Evolutionary conservation across 768 basidiomycete genomes (phyloP).

Genomic region (Russula sp.): DNA sequence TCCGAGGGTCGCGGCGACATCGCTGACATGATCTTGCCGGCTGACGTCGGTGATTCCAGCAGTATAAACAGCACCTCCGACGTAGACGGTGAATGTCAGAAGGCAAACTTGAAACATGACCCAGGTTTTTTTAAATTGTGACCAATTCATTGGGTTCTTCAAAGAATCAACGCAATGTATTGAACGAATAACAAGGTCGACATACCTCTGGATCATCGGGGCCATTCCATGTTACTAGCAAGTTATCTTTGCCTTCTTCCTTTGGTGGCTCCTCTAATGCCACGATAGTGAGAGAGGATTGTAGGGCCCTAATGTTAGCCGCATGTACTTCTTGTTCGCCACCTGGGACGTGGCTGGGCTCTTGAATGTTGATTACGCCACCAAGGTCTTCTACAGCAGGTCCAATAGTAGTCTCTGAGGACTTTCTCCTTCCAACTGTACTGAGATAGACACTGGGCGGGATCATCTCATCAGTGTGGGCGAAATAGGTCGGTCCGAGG

Average conservation of each 20-base stretch:
- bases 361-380: not conserved
- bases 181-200: not conserved
- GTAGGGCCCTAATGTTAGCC: not conserved
- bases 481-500: constrained; percentile 24
- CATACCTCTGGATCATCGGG: constrained; percentile 19
- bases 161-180: not conserved
- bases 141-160: constrained; percentile 26
- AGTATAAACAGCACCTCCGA: constrained; percentile 31
- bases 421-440: not conserved
- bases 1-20: constrained; percentile 28
- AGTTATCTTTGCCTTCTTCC: constrained; percentile 14
- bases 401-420: constrained; percentile 3
- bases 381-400: constrained; percentile 1
- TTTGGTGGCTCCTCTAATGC: not conserved
- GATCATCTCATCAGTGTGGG: constrained; percentile 18
- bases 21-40: constrained; percentile 25
- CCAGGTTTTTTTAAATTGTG: constrained; percentile 25
- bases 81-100: constrained; percentile 31
- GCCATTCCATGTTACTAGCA: constrained; percentile 26
- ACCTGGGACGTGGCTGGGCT: not conserved
- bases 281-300: constrained; percentile 1
- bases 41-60: constrained; percentile 26
- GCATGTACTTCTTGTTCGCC: not conserved
- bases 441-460: constrained; percentile 12
- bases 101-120: constrained; percentile 30